Conservation (phyloP, 768 basidiomycete species). For the Austroboletus festivus region DNA sequence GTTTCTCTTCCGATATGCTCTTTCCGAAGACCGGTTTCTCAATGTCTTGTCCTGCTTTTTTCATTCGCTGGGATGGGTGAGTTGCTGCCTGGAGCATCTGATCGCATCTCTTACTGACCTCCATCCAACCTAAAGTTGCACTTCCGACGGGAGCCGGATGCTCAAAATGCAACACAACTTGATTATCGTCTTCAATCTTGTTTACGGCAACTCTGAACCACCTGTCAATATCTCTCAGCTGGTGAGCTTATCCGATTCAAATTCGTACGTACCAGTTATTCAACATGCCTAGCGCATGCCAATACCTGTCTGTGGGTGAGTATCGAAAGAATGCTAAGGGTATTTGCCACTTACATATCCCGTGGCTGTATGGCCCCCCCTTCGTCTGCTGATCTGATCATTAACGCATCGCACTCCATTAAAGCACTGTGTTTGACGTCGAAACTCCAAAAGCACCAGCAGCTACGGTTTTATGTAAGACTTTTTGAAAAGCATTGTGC, state of each 20-base stretch:
- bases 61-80: constrained; percentile 36
- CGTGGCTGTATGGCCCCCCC: constrained; percentile 45
- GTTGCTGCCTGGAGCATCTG: background rate
- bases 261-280: constrained; percentile 38
- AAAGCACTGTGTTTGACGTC: constrained; percentile 36
- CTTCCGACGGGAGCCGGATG: constrained; percentile 55
- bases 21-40: constrained; percentile 38
- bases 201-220: constrained; percentile 57
- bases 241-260: background rate
- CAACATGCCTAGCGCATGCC: constrained; percentile 62
- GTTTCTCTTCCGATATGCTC: background rate
- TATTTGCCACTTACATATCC: constrained; percentile 41
- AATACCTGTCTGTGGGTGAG: constrained; percentile 30
- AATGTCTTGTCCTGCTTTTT: constrained; percentile 43
- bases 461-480: constrained; percentile 21
- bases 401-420: constrained; percentile 34
- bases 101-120: constrained; percentile 24
- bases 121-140: constrained; percentile 58
- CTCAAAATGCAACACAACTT: constrained; percentile 43
- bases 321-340: background rate
- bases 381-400: constrained; percentile 57
- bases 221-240: constrained; percentile 23
- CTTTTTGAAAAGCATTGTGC: background rate
- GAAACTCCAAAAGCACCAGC: constrained; percentile 61
- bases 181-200: constrained; percentile 27